Percentiles rank a stretch among this genome's conserved stretches.
These are phyloP conservation scores for Monosporascus sp. DNA, from an alignment of 2,329 filamentous ascomycete species.

Conservation along the genomic window DNA sequence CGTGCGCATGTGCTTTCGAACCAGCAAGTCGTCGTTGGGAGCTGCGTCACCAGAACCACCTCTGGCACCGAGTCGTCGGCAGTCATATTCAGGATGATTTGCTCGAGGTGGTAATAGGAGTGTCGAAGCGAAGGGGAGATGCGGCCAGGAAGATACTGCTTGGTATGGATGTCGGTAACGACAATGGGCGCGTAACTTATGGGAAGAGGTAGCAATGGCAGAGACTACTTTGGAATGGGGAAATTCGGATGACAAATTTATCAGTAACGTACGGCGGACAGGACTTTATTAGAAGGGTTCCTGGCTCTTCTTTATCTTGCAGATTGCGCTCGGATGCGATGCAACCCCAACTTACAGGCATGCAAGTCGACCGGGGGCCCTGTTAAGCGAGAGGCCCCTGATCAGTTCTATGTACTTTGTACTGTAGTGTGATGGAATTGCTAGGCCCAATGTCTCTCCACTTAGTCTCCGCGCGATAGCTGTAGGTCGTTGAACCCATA, in stretches of 20 bases:
- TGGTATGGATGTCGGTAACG: no score
- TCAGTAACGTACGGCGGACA: not conserved
- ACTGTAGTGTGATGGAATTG: not conserved
- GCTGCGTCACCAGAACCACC: constrained; percentile 24
- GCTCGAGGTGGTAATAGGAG: not conserved
- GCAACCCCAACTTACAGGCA: not conserved
- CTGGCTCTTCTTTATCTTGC: not conserved
- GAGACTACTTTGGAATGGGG: no score
- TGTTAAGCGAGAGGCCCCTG: not conserved
- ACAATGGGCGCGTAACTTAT: no score
- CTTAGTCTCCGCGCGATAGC: not conserved
- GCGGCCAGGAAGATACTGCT: not conserved
- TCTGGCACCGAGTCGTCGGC: constrained; percentile 18
- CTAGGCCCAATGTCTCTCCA: not conserved
- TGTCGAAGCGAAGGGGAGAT: not conserved
- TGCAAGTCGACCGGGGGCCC: not conserved
- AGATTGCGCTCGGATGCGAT: not conserved
- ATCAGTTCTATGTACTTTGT: not conserved
- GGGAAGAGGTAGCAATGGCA: no score
- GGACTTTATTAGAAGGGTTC: not conserved
- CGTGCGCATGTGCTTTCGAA: constrained; percentile 25
- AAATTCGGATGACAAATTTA: not conserved
- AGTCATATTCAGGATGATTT: constrained; percentile 9
- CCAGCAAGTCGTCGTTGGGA: constrained; percentile 24
- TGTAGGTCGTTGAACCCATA: no score